Base-by-base conservation (phyloP, 176 grass and related monocot genomes). In the Raddia guianensis region DNA sequence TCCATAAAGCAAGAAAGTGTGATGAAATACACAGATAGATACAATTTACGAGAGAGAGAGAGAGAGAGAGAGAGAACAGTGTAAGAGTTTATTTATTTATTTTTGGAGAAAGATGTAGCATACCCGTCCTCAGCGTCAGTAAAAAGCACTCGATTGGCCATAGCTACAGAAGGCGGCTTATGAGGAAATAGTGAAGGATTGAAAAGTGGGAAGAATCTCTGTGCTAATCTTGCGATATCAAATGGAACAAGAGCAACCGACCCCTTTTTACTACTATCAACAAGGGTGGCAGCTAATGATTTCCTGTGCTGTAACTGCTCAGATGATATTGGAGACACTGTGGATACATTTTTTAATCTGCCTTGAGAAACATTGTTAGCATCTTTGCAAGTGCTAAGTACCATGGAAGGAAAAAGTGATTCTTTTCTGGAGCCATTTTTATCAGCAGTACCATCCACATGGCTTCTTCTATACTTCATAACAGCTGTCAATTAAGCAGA, bases 61-160 rank as follows among this genome's bases (percentile, higher is more conserved):
- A 3, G 51, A 55, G 56, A 67, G 35, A 15, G 32, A 27, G 27
- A 67, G 35, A 15, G 32, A 27, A 1, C 0, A 49, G 51, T 46
- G 54, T 37, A 62, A 1, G 21, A 53, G 8, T 35, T 67, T 57
- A 5, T 40, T 40, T 40, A 40, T 40, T 27, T 27, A 27, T 27
- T 27, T 27, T 27, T 27, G 27, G 27, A 27, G 27, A 27, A 27
- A 27, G 27, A 86, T 68, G 80, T 81, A 77, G 20, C 82, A 61
- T 16, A 92, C 95, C 88, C 69, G 49, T 99, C 96, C 85, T 99
- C 96, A 49, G 96, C 96, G 91, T 99, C 96, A 86, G 92, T 99
- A 72, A 99, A 99, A 69, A 93, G 80, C 62, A 99, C 84, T 65
- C 88, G 83, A 59, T 84, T 95, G 72, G 87, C 90, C 70, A 91